Conservation (phyloP, 1,284 basidiomycete genomes). For the Marasmius fiardii region DNA sequence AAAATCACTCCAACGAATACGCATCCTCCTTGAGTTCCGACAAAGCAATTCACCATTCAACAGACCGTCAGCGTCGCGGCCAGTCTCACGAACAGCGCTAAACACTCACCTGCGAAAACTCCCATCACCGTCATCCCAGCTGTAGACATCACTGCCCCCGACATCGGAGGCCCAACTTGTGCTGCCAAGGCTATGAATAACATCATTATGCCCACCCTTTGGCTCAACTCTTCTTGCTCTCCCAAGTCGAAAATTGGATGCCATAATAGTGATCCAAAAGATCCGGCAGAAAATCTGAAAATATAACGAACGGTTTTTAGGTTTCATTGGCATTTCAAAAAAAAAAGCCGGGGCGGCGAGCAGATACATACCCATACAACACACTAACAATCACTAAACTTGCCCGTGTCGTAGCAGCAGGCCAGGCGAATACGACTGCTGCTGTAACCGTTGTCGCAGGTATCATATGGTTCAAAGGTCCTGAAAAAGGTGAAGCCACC, state of each 20-base stretch:
- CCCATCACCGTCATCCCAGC: not conserved
- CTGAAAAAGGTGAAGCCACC: not conserved
- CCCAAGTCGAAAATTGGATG: not conserved
- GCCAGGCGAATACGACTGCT: not conserved
- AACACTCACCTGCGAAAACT: not conserved
- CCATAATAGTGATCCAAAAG: not conserved
- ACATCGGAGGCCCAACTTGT: not conserved
- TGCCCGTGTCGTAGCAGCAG: not conserved
- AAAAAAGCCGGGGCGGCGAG: too few relatives aligned
- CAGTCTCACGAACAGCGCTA: too few relatives aligned
- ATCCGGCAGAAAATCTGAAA: not conserved
- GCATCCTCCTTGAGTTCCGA: not conserved
- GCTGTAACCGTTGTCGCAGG: not conserved
- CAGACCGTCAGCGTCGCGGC: not conserved
- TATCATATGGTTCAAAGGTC: constrained; percentile 2
- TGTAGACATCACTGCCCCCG: not conserved
- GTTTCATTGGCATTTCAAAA: too few relatives aligned
- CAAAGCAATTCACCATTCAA: too few relatives aligned
- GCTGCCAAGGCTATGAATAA: not conserved
- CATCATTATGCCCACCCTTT: not conserved
- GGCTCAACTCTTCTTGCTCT: not conserved
- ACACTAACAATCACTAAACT: not conserved
- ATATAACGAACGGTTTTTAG: too few relatives aligned
- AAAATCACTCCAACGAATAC: not conserved
- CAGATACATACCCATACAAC: not conserved